Percentiles rank a stretch among this genome's conserved stretches.
phyloP scores from a whole-genome alignment of 164 flowering plant species.

The Umbellularia californica region DNA sequence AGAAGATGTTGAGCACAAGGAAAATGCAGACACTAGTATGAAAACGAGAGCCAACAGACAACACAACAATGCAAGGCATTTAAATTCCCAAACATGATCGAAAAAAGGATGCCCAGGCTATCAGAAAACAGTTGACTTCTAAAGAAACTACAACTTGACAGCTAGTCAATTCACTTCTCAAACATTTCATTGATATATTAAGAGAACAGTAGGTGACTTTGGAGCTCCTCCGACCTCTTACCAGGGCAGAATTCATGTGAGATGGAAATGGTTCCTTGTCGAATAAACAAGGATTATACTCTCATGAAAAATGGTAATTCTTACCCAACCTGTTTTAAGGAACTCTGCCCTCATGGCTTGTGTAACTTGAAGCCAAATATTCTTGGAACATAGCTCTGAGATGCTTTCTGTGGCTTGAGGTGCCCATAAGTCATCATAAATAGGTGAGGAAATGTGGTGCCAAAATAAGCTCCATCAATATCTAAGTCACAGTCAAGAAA shows the following conservation, averaged over 20 bases:
- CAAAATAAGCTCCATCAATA: conserved; percentile 86
- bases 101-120: conserved; percentile 13
- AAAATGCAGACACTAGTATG: background rate
- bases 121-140: conserved; percentile 14
- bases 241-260: conserved; percentile 3
- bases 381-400: conserved; percentile 64
- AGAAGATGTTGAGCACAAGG: background rate
- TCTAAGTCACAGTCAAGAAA: conserved; percentile 30
- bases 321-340: conserved; percentile 8
- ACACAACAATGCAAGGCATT: conserved; percentile 2
- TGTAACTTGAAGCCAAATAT: conserved; percentile 81
- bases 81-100: background rate
- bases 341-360: conserved; percentile 39
- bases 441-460: conserved; percentile 81
- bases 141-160: conserved; percentile 14
- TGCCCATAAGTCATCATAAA: conserved; percentile 76
- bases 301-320: background rate
- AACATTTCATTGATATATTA: conserved; percentile 11
- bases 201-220: conserved; percentile 5
- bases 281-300: conserved; percentile 9
- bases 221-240: conserved; percentile 1
- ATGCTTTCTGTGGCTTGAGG: conserved; percentile 68
- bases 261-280: conserved; percentile 10
- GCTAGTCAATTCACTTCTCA: conserved; percentile 14
- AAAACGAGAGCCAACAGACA: background rate